These are phyloP conservation scores for Phlyctochytrium planicorne DNA, from an alignment of 192 early-diverging fungal species.

Conservation along the genomic window DNA sequence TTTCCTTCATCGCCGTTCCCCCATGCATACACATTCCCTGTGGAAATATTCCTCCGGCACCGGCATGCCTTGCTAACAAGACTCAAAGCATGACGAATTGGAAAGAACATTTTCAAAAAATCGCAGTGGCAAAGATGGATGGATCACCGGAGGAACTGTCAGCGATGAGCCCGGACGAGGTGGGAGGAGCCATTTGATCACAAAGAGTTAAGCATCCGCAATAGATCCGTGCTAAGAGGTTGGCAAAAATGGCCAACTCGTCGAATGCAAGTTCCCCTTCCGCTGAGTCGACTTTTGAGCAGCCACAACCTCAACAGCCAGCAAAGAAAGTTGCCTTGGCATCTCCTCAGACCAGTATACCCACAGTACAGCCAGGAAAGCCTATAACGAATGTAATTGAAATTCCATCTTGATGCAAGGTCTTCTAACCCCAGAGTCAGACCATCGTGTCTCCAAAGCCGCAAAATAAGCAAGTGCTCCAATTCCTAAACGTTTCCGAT, in stretches of 20 bases:
- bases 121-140: no score
- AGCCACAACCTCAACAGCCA: background rate
- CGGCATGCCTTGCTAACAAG: no score
- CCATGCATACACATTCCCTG: conserved; percentile 8
- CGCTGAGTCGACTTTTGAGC: background rate
- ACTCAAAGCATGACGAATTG: no score
- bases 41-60: no score
- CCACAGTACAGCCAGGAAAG: background rate
- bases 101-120: no score
- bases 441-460: no score
- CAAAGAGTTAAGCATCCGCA: no score
- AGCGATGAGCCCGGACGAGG: background rate
- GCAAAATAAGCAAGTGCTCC: background rate
- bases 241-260: conserved; percentile 14
- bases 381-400: no score
- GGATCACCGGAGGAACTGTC: no score
- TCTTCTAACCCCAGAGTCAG: no score
- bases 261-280: background rate
- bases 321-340: background rate
- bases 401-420: no score
- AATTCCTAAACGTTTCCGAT: conserved; percentile 35
- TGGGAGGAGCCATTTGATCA: no score
- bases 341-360: background rate
- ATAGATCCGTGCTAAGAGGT: conserved; percentile 27
- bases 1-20: conserved; percentile 8